phyloP scores from a whole-genome alignment of 1,139 yeast species.

The Blastobotrys raffinosifermentans region DNA sequence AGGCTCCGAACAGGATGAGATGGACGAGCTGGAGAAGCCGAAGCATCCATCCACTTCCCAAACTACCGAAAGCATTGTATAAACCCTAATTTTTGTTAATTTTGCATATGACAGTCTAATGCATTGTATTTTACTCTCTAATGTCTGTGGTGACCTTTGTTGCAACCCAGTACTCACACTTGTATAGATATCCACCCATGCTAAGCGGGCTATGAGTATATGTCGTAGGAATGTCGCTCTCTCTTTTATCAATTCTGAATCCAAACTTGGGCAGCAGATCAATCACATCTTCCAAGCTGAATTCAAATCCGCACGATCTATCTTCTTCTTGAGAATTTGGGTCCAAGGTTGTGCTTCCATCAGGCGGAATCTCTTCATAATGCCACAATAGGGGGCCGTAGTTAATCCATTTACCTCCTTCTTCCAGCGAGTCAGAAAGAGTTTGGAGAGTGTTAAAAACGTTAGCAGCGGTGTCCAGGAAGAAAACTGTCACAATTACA shows the following conservation, averaged over 20 bases:
- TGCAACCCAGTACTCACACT: constrained; percentile 72
- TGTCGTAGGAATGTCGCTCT: constrained; percentile 42
- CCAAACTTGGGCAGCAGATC: constrained; percentile 47
- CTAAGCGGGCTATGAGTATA: constrained; percentile 53
- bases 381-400: constrained; percentile 88
- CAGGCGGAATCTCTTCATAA: constrained; percentile 51
- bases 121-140: background rate
- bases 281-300: constrained; percentile 55
- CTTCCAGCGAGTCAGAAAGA: constrained; percentile 46
- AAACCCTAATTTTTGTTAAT: too few relatives aligned
- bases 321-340: constrained; percentile 23
- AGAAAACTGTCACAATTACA: constrained; percentile 64
- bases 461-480: constrained; percentile 74
- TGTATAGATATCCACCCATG: constrained; percentile 54
- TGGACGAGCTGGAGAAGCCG: too few relatives aligned
- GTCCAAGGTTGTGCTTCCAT: constrained; percentile 16
- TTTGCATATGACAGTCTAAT: too few relatives aligned
- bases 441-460: constrained; percentile 62
- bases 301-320: constrained; percentile 52
- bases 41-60: too few relatives aligned
- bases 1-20: too few relatives aligned
- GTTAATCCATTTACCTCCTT: constrained; percentile 70
- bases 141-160: constrained; percentile 12
- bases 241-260: constrained; percentile 45
- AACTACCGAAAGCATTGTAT: too few relatives aligned